phyloP scores from a whole-genome alignment of 345 rosid genomes.

The Salix viminalis region DNA sequence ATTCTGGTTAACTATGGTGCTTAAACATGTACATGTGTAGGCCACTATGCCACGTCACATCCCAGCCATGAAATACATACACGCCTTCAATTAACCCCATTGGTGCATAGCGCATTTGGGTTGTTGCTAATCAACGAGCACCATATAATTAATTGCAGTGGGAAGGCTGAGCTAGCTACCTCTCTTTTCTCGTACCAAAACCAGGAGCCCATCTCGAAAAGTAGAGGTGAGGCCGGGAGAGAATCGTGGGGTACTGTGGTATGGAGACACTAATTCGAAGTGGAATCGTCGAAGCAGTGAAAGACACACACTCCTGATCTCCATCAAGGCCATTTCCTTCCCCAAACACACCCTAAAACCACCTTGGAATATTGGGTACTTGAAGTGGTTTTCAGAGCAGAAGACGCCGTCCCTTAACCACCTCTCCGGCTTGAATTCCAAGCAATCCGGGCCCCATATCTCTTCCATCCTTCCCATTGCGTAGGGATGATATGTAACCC shows the following conservation, averaged over 20 bases:
- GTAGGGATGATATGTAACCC: conserved; percentile 72
- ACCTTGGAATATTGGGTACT: conserved; percentile 72
- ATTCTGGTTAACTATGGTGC: background rate
- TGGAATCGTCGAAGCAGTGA: conserved; percentile 42
- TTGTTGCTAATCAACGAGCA: background rate
- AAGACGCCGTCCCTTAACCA: conserved; percentile 55
- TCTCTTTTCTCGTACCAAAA: conserved; percentile 22
- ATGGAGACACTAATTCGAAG: conserved; percentile 14
- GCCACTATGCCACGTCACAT: background rate
- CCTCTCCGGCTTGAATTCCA: conserved; percentile 67
- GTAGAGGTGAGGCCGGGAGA: conserved; percentile 56
- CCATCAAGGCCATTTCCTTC: conserved; percentile 70
- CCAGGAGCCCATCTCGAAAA: conserved; percentile 46
- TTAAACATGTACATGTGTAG: background rate
- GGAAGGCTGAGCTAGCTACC: too few relatives aligned
- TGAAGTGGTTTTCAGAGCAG: conserved; percentile 46
- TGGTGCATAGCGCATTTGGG: background rate
- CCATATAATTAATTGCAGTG: background rate
- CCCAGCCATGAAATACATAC: background rate
- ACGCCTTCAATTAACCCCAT: background rate
- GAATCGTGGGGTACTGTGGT: conserved; percentile 29
- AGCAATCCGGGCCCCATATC: conserved; percentile 66
- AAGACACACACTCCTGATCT: conserved; percentile 54
- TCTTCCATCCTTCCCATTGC: conserved; percentile 73
- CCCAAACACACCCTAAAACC: conserved; percentile 73